Conservation (phyloP, 2,329 filamentous ascomycete species). For the Pseudocercospora musae region DNA sequence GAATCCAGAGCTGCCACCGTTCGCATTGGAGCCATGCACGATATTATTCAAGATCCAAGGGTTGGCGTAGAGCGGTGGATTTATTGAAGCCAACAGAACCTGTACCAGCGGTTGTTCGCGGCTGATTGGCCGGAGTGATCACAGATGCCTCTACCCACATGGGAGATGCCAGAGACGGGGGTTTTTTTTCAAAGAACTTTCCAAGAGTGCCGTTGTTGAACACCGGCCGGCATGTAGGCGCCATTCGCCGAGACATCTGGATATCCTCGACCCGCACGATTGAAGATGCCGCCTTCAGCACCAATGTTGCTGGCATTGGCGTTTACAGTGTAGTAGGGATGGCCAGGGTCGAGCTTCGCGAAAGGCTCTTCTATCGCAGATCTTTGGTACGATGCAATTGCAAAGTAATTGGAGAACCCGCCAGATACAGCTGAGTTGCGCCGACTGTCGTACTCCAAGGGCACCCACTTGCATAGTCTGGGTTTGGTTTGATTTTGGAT, state of each 20-base stretch:
- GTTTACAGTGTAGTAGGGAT: slow-evolving; percentile 23
- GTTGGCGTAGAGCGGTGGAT: slow-evolving; percentile 28
- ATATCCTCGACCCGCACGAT: slow-evolving; percentile 31
- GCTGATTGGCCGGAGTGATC: slow-evolving; percentile 31
- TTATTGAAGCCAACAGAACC: slow-evolving; percentile 35
- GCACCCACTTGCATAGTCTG: slow-evolving; percentile 15
- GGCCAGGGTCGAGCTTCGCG: slow-evolving; percentile 19
- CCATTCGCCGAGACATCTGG: slow-evolving; percentile 39
- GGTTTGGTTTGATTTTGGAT: slow-evolving; percentile 13
- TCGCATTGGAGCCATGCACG: slow-evolving; percentile 31
- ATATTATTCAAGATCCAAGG: slow-evolving; percentile 17
- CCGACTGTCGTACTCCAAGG: slow-evolving; percentile 40
- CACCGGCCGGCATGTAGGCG: slow-evolving; percentile 40
- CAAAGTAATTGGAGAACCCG: slow-evolving; percentile 37
- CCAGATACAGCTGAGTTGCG: slow-evolving; percentile 38
- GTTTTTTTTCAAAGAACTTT: slow-evolving; percentile 28
- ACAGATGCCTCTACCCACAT: slow-evolving; percentile 31
- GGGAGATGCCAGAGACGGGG: slow-evolving; percentile 26
- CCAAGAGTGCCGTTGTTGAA: neutral
- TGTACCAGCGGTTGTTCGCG: slow-evolving; percentile 25
- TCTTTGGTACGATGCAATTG: slow-evolving; percentile 33
- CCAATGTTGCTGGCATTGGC: slow-evolving; percentile 19
- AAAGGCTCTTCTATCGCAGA: slow-evolving; percentile 33
- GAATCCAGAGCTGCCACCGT: slow-evolving; percentile 19
- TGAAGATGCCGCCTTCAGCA: slow-evolving; percentile 25